Evolutionary conservation across 2,329 filamentous ascomycete genomes (phyloP), one percentile per base, ranked within the genome.

Genomic region (Trichoderma arundinaceum): DNA sequence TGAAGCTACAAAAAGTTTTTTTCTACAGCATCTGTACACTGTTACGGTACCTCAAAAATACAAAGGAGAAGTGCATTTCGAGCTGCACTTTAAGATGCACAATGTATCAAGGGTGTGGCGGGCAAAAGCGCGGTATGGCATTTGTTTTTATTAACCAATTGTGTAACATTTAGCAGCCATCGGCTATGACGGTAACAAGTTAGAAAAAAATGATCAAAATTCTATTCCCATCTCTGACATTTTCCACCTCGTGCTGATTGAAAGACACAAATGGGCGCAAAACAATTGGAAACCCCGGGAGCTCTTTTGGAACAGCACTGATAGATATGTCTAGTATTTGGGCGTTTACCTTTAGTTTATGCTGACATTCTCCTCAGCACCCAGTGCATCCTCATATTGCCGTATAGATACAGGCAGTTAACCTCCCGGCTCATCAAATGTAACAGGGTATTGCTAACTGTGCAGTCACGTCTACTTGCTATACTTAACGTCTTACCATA

Each of bases 181-280:
- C 28, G 39, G 59, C 49, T 51, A 33, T 46, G 39, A 35, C 44
- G 15, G 13, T 51, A 49, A 44, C 49, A 63, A 44, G 15, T 13
- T 22, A 43, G 41, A 63, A 53, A 63, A 53, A 62, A 53, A 53
- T 22, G 28, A 53, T 63, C 22, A 63, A 64, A 64, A 49, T 8
- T 19, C 8, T 38, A 53, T 19, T 53, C n/a, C 17, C 19, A 51
- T 48, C 7, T 22, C 22, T 49, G 35, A 4, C 15, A 15, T 7
- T 39, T 69, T 68, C 68, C 4, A 68, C 56, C 35, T 19, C 64
- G 46, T 49, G 69, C 69, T 32, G 62, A 49, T 33, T 35, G 28
- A 35, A 69, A 70, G 28, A 70, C 68, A 39, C n/a, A 69, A 71
- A 28, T 28, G 22, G 4, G 22, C 22, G 22, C 22, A 28, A 28